These are phyloP conservation scores for Fusarium scirpi DNA, from an alignment of 2,329 filamentous ascomycete genomes.

Conservation along the genomic window DNA sequence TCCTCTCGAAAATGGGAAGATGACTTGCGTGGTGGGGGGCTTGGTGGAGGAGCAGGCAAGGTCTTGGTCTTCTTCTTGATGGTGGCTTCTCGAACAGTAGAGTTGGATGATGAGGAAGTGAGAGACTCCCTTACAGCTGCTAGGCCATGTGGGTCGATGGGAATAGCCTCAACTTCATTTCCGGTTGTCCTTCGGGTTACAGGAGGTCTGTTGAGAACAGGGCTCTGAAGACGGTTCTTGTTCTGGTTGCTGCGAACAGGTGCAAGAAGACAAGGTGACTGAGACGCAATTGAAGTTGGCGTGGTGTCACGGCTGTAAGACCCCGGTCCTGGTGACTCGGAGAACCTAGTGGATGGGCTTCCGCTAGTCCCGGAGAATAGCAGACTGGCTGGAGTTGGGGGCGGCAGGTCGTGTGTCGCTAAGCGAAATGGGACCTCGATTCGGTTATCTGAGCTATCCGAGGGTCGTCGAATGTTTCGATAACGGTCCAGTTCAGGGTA, in stretches of 20 bases:
- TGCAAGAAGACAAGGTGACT: constrained; percentile 72
- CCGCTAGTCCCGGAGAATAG: constrained; percentile 73
- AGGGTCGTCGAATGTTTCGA: constrained; percentile 58
- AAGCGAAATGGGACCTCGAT: constrained; percentile 67
- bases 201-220: constrained; percentile 67
- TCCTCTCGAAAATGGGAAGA: constrained; percentile 66
- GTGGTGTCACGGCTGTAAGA: constrained; percentile 82
- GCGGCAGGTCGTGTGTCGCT: constrained; percentile 73
- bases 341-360: constrained; percentile 81
- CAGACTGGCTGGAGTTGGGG: constrained; percentile 67
- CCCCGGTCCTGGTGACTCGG: constrained; percentile 76
- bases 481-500: constrained; percentile 74
- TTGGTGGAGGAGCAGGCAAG: constrained; percentile 65
- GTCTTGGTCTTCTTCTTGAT: constrained; percentile 57
- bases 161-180: constrained; percentile 62
- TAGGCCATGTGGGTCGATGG: constrained; percentile 67
- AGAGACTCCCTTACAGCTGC: constrained; percentile 76
- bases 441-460: constrained; percentile 50
- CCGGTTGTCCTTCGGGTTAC: constrained; percentile 69
- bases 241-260: constrained; percentile 60
- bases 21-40: constrained; percentile 71
- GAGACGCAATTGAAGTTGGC: constrained; percentile 81
- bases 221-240: constrained; percentile 67
- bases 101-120: constrained; percentile 79
- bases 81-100: constrained; percentile 70